Conservation (phyloP, 2,329 filamentous ascomycete species). For the Aspergillus ruber region DNA sequence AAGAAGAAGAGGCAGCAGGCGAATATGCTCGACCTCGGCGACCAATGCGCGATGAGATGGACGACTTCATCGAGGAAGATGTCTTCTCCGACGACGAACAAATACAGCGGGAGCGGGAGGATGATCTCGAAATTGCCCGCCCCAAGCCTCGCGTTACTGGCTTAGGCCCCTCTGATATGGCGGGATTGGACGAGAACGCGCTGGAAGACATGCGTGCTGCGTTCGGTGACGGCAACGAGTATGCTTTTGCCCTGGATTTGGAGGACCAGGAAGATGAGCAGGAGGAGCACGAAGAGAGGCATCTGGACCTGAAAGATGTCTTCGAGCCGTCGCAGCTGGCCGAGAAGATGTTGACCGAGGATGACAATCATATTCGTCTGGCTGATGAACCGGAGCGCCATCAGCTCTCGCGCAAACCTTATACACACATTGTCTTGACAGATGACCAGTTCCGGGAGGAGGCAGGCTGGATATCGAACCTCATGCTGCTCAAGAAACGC, state of each 20-base stretch:
- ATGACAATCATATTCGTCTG: slow-evolving; percentile 83
- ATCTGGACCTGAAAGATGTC: slow-evolving; percentile 90
- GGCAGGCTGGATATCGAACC: slow-evolving; percentile 80
- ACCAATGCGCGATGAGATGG: slow-evolving; percentile 69
- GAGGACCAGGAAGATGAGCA: slow-evolving; percentile 79
- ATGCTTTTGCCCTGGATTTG: slow-evolving; percentile 85
- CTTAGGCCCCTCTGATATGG: slow-evolving; percentile 65
- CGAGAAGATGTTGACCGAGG: slow-evolving; percentile 91
- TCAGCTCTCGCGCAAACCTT: slow-evolving; percentile 82
- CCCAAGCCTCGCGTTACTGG: slow-evolving; percentile 64
- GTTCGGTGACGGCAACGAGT: slow-evolving; percentile 92
- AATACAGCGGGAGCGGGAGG: slow-evolving; percentile 64
- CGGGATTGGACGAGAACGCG: slow-evolving; percentile 83
- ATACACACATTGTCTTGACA: slow-evolving; percentile 72
- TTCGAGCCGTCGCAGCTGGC: slow-evolving; percentile 94
- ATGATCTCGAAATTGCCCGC: slow-evolving; percentile 83
- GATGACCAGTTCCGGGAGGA: slow-evolving; percentile 87
- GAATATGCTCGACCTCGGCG: slow-evolving; percentile 50
- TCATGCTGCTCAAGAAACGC: slow-evolving; percentile 82
- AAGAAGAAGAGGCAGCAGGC: slow-evolving; percentile 60
- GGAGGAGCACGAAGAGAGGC: slow-evolving; percentile 69
- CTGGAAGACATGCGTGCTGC: slow-evolving; percentile 94
- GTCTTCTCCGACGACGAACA: slow-evolving; percentile 80
- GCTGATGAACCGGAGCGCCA: slow-evolving; percentile 90
- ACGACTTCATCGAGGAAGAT: slow-evolving; percentile 96